A percentile compares a stretch with the other conserved stretches of the same genome.
phyloP scores from a whole-genome alignment of 257 asterid species.

The Anisodus tanguticus region DNA sequence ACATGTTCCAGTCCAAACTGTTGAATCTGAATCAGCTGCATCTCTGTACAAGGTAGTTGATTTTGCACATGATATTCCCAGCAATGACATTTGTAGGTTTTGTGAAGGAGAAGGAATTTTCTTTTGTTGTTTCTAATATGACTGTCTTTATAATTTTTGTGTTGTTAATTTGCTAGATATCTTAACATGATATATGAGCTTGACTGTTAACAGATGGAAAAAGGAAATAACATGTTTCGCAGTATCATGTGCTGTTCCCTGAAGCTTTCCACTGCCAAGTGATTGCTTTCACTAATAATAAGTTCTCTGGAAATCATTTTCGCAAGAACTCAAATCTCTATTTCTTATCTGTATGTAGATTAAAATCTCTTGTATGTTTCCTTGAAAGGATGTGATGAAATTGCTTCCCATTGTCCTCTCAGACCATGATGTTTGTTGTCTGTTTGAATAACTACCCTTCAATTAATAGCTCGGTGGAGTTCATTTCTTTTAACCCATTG shows the following conservation, averaged over 20 bases:
- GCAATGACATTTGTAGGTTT: neutral
- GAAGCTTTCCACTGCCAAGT: neutral
- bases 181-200: constrained; percentile 14
- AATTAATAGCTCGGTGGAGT: neutral
- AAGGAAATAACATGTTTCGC: neutral
- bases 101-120: neutral
- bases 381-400: neutral
- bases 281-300: neutral
- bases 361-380: constrained; percentile 5
- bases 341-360: neutral
- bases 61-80: constrained; percentile 17
- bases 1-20: constrained; percentile 80
- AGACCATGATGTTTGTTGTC: neutral
- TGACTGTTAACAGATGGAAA: constrained; percentile 1
- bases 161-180: neutral
- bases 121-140: constrained; percentile 23
- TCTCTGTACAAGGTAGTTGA: constrained; percentile 78
- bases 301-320: neutral
- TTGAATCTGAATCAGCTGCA: constrained; percentile 99
- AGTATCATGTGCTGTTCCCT: constrained; percentile 24
- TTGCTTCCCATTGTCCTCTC: neutral
- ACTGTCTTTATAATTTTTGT: neutral
- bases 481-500: neutral
- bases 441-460: constrained; percentile 16
- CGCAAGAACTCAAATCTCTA: neutral